Percentiles rank a stretch among this genome's conserved stretches.
phyloP scores from a whole-genome alignment of 2,329 filamentous ascomycete species.

The Colletotrichum orbiculare region DNA sequence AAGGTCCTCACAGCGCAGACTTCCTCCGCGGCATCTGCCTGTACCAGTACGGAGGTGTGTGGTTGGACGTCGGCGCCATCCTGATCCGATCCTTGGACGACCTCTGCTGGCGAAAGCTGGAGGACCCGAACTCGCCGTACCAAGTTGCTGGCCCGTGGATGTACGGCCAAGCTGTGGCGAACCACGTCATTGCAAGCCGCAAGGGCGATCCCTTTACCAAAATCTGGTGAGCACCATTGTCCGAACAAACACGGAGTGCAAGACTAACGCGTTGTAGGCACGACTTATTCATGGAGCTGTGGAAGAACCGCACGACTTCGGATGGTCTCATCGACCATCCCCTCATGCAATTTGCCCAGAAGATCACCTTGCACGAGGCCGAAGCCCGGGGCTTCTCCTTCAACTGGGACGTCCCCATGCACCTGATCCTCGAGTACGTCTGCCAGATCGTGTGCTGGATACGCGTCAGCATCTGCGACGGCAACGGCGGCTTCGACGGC shows the following conservation, averaged over 20 bases:
- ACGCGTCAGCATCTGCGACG: slow-evolving; percentile 41
- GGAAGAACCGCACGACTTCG: slow-evolving; percentile 42
- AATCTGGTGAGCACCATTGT: slow-evolving; percentile 39
- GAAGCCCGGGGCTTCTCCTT: slow-evolving; percentile 38
- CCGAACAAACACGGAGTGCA: background rate
- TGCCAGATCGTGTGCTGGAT: slow-evolving; percentile 52
- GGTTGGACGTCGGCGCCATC: slow-evolving; percentile 53
- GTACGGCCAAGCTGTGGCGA: slow-evolving; percentile 31
- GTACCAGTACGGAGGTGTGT: slow-evolving; percentile 51
- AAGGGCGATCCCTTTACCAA: slow-evolving; percentile 54
- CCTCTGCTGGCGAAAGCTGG: slow-evolving; percentile 51
- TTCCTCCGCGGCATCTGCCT: slow-evolving; percentile 54
- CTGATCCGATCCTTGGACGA: slow-evolving; percentile 50
- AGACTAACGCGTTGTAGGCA: slow-evolving; percentile 43
- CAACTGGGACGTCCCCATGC: slow-evolving; percentile 47
- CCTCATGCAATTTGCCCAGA: slow-evolving; percentile 42
- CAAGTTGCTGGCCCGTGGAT: slow-evolving; percentile 42
- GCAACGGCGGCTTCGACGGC: slow-evolving; percentile 41
- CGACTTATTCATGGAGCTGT: slow-evolving; percentile 45
- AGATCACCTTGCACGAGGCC: slow-evolving; percentile 42
- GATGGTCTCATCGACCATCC: slow-evolving; percentile 42
- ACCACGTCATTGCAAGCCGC: slow-evolving; percentile 50
- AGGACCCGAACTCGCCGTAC: slow-evolving; percentile 46
- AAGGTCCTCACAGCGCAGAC: slow-evolving; percentile 53
- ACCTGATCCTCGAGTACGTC: slow-evolving; percentile 49